Percentiles rank a stretch among this genome's conserved stretches.
phyloP scores from a whole-genome alignment of 2,329 filamentous ascomycete genomes.

The Niveomyces coronatus region DNA sequence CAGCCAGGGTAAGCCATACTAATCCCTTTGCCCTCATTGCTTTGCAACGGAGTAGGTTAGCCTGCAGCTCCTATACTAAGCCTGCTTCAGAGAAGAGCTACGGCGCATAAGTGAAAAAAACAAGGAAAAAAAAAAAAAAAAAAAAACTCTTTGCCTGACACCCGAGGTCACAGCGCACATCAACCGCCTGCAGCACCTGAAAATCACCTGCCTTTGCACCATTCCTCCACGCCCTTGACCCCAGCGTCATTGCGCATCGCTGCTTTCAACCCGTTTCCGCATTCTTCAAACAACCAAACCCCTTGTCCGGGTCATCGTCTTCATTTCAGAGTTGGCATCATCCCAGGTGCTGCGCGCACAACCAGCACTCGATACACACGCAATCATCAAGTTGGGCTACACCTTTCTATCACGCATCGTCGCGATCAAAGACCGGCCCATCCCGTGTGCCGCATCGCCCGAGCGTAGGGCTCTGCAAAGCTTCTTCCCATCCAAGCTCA shows the following conservation, averaged over 20 bases:
- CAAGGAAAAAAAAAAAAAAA: background rate
- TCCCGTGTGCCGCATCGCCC: too few relatives aligned
- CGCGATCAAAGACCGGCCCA: too few relatives aligned
- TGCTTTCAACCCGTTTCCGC: background rate
- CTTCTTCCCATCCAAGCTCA: background rate
- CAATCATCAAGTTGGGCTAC: background rate
- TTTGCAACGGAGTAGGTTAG: too few relatives aligned
- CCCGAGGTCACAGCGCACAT: conserved; percentile 3
- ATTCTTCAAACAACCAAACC: background rate
- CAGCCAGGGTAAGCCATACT: too few relatives aligned
- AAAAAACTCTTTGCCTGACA: conserved; percentile 2
- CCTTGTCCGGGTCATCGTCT: background rate
- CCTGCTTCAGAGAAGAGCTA: too few relatives aligned
- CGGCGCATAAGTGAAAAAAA: background rate
- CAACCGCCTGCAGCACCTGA: background rate
- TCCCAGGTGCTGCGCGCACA: background rate
- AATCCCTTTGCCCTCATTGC: too few relatives aligned
- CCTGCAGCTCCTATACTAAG: too few relatives aligned
- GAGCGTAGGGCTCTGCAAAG: background rate
- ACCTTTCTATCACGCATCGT: too few relatives aligned
- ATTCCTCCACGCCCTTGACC: too few relatives aligned
- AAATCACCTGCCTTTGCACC: background rate
- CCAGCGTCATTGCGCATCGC: conserved; percentile 7
- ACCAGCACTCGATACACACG: background rate
- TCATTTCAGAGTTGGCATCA: background rate